These are phyloP conservation scores for Periconia digitata DNA, from an alignment of 2,329 filamentous ascomycete species.

Conservation along the genomic window DNA sequence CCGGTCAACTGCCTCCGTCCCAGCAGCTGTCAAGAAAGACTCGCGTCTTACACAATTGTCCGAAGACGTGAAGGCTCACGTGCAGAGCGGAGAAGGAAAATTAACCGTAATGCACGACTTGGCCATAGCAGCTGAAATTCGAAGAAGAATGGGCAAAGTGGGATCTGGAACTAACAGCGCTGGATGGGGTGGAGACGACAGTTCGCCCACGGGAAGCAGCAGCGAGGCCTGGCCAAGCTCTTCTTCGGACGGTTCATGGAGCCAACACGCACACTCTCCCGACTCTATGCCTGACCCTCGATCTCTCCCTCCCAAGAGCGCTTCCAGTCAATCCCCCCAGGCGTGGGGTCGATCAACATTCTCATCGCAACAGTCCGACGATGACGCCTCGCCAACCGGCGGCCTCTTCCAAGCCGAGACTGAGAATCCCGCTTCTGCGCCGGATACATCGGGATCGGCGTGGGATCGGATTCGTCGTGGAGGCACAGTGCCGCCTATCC, in stretches of 20 bases:
- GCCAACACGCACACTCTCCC: slow-evolving; percentile 19
- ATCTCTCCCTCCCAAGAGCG: neutral
- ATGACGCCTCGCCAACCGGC: slow-evolving; percentile 45
- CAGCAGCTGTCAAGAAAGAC: too few relatives aligned
- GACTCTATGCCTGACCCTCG: slow-evolving; percentile 31
- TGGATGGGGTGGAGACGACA: slow-evolving; percentile 44
- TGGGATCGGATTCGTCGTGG: slow-evolving; percentile 50
- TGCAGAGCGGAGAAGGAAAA: too few relatives aligned
- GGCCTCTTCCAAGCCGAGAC: slow-evolving; percentile 38
- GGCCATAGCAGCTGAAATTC: too few relatives aligned
- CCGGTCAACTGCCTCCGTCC: too few relatives aligned
- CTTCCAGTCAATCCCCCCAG: slow-evolving; percentile 3
- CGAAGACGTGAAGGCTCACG: slow-evolving; percentile 34
- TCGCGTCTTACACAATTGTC: slow-evolving; percentile 45
- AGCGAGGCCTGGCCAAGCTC: too few relatives aligned
- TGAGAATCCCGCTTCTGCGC: slow-evolving; percentile 14
- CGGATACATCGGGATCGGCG: slow-evolving; percentile 34
- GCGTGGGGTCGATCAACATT: slow-evolving; percentile 19
- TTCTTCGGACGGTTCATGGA: slow-evolving; percentile 31
- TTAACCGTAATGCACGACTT: too few relatives aligned
- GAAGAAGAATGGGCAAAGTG: too few relatives aligned
- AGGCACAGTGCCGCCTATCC: slow-evolving; percentile 17
- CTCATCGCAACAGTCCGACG: slow-evolving; percentile 16
- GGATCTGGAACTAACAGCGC: too few relatives aligned
- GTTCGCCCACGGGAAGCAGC: too few relatives aligned